Conservation (phyloP, 805 yeast species). For the Cyberlindnera galapagoensis region DNA sequence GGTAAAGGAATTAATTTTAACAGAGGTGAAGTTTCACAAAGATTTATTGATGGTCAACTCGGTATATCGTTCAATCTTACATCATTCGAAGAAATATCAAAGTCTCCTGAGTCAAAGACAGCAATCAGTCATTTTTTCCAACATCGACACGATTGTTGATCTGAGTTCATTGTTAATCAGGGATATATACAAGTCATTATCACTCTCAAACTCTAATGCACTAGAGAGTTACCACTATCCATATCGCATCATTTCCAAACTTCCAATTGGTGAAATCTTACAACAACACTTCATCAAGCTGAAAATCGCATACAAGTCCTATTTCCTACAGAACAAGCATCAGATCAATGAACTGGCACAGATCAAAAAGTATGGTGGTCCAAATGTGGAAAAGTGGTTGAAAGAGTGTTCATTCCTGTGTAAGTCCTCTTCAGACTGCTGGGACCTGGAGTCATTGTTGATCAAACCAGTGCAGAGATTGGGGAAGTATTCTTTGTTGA, state of each 20-base stretch:
- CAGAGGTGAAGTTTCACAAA: conserved; percentile 29
- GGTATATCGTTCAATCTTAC: conserved; percentile 28
- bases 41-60: conserved; percentile 25
- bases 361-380: conserved; percentile 14
- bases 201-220: too few relatives aligned
- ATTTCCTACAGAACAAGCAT: conserved; percentile 25
- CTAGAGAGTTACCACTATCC: too few relatives aligned
- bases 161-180: conserved; percentile 28
- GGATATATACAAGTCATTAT: conserved; percentile 10
- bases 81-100: conserved; percentile 24
- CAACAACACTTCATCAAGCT: conserved; percentile 27
- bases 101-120: conserved; percentile 30
- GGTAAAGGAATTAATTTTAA: conserved; percentile 25
- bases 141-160: conserved; percentile 33
- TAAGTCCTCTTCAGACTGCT: conserved; percentile 19
- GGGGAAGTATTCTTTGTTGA: conserved; percentile 16
- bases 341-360: conserved; percentile 25
- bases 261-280: conserved; percentile 27
- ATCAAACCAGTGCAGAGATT: conserved; percentile 28
- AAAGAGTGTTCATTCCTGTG: conserved; percentile 26
- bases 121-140: conserved; percentile 36
- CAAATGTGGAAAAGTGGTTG: conserved; percentile 28
- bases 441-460: conserved; percentile 26
- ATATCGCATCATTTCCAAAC: too few relatives aligned
- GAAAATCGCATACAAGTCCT: conserved; percentile 28